Conservation (phyloP, 2,329 filamentous ascomycete species). For the Cladosporium velox region DNA sequence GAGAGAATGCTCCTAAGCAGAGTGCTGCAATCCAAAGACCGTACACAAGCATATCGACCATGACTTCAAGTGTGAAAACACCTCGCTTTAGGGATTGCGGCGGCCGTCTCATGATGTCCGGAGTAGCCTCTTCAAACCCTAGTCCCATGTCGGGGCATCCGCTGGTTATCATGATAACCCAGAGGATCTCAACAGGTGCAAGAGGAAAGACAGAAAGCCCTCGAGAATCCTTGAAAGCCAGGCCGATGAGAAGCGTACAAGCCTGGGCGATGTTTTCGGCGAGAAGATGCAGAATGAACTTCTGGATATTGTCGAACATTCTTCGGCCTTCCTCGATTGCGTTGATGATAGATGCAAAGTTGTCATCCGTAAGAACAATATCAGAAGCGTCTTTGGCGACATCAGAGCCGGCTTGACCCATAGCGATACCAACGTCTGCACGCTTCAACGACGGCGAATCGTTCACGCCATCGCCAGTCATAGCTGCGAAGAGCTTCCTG, state of each 20-base stretch:
- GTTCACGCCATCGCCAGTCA: conserved; percentile 89
- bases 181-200: conserved; percentile 78
- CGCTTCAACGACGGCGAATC: conserved; percentile 79
- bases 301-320: conserved; percentile 86
- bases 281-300: conserved; percentile 78
- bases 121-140: conserved; percentile 73
- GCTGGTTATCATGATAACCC: conserved; percentile 90
- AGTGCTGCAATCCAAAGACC: conserved; percentile 75
- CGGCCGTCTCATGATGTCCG: conserved; percentile 77
- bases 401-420: conserved; percentile 79
- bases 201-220: conserved; percentile 80
- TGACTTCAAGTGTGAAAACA: conserved; percentile 76
- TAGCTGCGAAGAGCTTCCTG: conserved; percentile 73
- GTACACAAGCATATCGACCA: conserved; percentile 78
- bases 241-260: conserved; percentile 73
- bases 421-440: conserved; percentile 84
- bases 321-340: conserved; percentile 78
- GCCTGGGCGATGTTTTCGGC: conserved; percentile 83
- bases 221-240: conserved; percentile 71
- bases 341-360: conserved; percentile 81
- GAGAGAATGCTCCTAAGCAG: conserved; percentile 62
- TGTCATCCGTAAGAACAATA: conserved; percentile 85
- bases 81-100: conserved; percentile 69
- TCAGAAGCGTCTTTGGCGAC: conserved; percentile 81
- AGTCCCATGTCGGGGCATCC: conserved; percentile 86